Conservation (phyloP, 2,329 filamentous ascomycete species). For the Samsoniella hepiali region DNA sequence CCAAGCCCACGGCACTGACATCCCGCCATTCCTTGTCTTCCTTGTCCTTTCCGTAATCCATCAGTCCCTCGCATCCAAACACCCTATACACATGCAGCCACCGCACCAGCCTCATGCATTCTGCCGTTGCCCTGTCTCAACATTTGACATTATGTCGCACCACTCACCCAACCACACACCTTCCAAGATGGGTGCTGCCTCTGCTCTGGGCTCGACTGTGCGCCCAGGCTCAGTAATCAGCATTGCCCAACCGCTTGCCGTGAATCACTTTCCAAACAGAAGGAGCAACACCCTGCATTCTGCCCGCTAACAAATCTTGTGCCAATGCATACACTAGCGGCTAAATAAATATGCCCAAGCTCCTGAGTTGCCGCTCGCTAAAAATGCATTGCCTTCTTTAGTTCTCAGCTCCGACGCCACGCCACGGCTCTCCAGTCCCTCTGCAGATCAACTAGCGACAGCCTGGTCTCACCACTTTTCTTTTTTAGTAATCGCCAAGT, state of each 20-base stretch:
- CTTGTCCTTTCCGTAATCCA: background rate
- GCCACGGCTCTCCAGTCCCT: background rate
- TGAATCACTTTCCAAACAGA: slow-evolving; percentile 7
- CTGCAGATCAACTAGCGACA: background rate
- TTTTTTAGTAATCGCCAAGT: background rate
- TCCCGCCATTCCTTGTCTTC: background rate
- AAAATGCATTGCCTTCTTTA: background rate
- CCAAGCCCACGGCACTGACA: background rate
- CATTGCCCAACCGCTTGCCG: background rate
- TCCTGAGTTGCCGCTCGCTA: slow-evolving; percentile 8
- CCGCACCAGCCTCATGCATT: slow-evolving; percentile 5
- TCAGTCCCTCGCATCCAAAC: background rate
- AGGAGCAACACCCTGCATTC: slow-evolving; percentile 3
- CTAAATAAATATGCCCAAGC: background rate
- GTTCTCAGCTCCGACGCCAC: slow-evolving; percentile 9
- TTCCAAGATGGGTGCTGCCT: background rate
- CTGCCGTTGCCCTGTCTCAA: slow-evolving; percentile 1
- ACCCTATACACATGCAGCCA: background rate
- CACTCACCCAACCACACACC: background rate
- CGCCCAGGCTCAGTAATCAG: slow-evolving; percentile 11
- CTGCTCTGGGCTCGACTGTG: background rate
- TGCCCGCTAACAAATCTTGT: background rate
- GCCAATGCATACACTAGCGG: background rate
- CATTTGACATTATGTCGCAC: slow-evolving; percentile 2
- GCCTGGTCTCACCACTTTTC: background rate